phyloP scores from a whole-genome alignment of 352 stramenopile genomes.

The Plasmopara halstedii region DNA sequence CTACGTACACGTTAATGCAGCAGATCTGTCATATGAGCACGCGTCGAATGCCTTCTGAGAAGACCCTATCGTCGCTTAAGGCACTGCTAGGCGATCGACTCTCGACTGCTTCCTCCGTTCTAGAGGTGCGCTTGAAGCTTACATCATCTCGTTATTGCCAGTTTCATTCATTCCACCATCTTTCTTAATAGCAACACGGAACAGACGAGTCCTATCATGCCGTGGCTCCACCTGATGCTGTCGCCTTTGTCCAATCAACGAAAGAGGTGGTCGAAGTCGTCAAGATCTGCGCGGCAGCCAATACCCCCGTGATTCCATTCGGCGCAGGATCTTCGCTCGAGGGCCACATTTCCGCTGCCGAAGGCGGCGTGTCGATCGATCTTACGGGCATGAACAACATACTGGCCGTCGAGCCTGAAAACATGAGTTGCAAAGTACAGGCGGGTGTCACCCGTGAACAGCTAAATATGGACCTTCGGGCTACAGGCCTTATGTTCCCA shows the following conservation, averaged over 20 bases:
- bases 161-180: not conserved
- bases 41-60: constrained; percentile 19
- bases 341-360: constrained; percentile 90
- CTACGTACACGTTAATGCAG: constrained; percentile 11
- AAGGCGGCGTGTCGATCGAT: constrained; percentile 89
- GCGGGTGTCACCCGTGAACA: constrained; percentile 91
- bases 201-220: constrained; percentile 90
- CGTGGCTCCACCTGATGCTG: constrained; percentile 68
- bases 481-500: constrained; percentile 91
- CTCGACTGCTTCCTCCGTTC: constrained; percentile 50
- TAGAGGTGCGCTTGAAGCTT: constrained; percentile 30
- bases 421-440: constrained; percentile 90
- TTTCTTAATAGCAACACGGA: constrained; percentile 70
- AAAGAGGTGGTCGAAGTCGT: constrained; percentile 88
- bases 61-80: constrained; percentile 39
- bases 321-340: constrained; percentile 90
- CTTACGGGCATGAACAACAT: constrained; percentile 80
- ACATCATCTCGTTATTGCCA: not conserved
- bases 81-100: constrained; percentile 63
- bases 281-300: constrained; percentile 74
- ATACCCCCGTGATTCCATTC: constrained; percentile 93
- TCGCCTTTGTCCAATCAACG: constrained; percentile 81
- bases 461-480: constrained; percentile 84
- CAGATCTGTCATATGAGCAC: constrained; percentile 17
- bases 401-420: constrained; percentile 55